Base-by-base conservation (phyloP, 257 asterid species). In the Jacaranda mimosifolia region DNA sequence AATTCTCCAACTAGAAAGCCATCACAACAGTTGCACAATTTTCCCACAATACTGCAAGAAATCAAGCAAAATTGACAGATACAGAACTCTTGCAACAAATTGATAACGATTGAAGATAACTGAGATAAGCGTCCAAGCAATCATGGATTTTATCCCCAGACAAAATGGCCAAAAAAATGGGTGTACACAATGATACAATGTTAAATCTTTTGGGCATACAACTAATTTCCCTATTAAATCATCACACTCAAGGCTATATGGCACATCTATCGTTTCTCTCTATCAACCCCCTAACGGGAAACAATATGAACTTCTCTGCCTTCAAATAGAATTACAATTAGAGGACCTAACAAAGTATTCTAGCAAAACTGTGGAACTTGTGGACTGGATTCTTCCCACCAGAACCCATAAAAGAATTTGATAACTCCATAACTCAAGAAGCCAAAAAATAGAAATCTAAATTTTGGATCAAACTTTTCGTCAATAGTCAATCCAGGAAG, bases 331-430 rank as follows among this genome's bases (percentile, higher is more conserved):
- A 48, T 39, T 70, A 83, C 79, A 83, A 63, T 55, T 53, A 21
- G 64, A 9, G 43, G 45, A 9, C 74, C 78, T 26, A 57, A 63
- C 42, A 53, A 80, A 68, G 17, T 58, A 76, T 73, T 32, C 84
- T 83, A 75, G 49, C 83, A 82, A 79, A 79, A 79, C 77, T 83
- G 70, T 64, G 57, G 75, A 74, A 74, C 56, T 72, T 63, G 65
- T 52, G 83, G 80, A 63, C 72, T 68, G 7, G 67, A 68, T 74
- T 74, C 68, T 76, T 58, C 73, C 72, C 57, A 78, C 83, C 82
- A 66, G 63, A 58, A 36, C 66, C 79, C 59, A 63, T 12, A 68
- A 66, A 81, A 76, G 62, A 83, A 84, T 71, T 66, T 57, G 18
- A 57, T 9, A 8, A 68, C 66, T 82, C 72, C 63, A 77, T 45